Evolutionary conservation across 1,284 basidiomycete genomes (phyloP).

Genomic region (Leccinum solheimii): DNA sequence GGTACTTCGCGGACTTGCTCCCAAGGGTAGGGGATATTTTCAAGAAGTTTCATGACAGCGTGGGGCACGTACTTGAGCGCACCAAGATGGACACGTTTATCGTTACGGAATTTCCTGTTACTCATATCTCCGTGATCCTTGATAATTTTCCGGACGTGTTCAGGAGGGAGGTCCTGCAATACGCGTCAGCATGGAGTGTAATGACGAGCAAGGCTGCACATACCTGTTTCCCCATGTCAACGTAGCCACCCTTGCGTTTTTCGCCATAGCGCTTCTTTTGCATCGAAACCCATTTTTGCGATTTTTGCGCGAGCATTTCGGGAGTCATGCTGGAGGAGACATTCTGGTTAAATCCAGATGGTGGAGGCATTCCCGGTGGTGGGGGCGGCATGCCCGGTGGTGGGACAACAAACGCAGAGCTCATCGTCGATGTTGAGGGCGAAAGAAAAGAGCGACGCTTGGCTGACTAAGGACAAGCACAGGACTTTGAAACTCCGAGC

Average conservation of each 20-base stretch:
- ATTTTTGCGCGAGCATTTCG: slow-evolving; percentile 81
- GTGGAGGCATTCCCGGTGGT: slow-evolving; percentile 60
- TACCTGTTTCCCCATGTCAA: slow-evolving; percentile 93
- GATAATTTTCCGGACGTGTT: slow-evolving; percentile 97
- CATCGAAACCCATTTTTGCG: slow-evolving; percentile 93
- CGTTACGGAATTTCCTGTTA: slow-evolving; percentile 94
- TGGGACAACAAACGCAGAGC: slow-evolving; percentile 32
- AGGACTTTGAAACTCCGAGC: slow-evolving; percentile 25
- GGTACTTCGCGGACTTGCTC: slow-evolving; percentile 98
- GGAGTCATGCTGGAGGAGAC: slow-evolving; percentile 66
- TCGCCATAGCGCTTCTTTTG: slow-evolving; percentile 90
- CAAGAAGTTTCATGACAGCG: slow-evolving; percentile 98
- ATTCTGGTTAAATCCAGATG: slow-evolving; percentile 47
- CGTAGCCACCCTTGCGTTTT: slow-evolving; percentile 83
- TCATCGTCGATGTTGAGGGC: slow-evolving; percentile 38
- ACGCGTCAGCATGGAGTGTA: slow-evolving; percentile 6
- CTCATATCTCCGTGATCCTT: slow-evolving; percentile 98
- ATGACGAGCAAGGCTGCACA: slow-evolving; percentile 27
- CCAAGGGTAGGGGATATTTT: slow-evolving; percentile 99
- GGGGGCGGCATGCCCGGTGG: slow-evolving; percentile 66
- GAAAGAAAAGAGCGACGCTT: slow-evolving; percentile 23
- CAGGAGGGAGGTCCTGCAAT: slow-evolving; percentile 77
- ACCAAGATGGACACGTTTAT: slow-evolving; percentile 98
- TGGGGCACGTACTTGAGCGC: slow-evolving; percentile 99
- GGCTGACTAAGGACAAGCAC: slow-evolving; percentile 27